Percentiles rank a stretch among this genome's conserved stretches.
Conservation (phyloP, 2,329 filamentous ascomycete genomes). For the Cercospora nicotianae region DNA sequence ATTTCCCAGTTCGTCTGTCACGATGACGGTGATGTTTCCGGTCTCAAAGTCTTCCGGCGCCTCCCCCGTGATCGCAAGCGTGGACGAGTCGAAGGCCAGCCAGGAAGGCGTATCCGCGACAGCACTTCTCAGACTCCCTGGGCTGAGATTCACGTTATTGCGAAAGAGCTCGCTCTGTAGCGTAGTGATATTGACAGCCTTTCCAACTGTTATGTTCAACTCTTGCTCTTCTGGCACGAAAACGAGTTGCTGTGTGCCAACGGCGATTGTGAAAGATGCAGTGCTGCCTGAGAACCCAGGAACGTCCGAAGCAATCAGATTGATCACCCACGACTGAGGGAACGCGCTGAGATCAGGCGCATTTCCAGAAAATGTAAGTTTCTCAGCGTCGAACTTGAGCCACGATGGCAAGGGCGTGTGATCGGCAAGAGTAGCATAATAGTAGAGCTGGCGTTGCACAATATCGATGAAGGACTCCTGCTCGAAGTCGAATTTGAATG, state of each 20-base stretch:
- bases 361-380: conserved; percentile 67
- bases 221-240: conserved; percentile 59
- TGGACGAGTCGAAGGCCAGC: conserved; percentile 64
- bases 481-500: conserved; percentile 47
- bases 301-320: conserved; percentile 75
- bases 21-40: conserved; percentile 62
- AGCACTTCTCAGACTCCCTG: conserved; percentile 54
- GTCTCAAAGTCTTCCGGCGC: conserved; percentile 60
- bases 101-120: conserved; percentile 61
- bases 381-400: conserved; percentile 69
- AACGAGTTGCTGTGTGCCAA: conserved; percentile 68
- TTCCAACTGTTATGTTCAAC: conserved; percentile 39
- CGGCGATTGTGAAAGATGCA: conserved; percentile 67
- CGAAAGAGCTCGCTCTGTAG: conserved; percentile 39
- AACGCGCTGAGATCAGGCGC: conserved; percentile 67
- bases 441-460: conserved; percentile 55
- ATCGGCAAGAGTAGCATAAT: conserved; percentile 74
- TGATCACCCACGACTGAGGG: conserved; percentile 70
- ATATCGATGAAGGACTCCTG: conserved; percentile 61
- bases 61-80: conserved; percentile 64
- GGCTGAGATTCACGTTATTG: conserved; percentile 45
- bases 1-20: conserved; percentile 61
- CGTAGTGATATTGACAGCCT: conserved; percentile 35
- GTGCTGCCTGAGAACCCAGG: conserved; percentile 71
- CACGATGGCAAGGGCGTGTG: conserved; percentile 84